Evolutionary conservation across 768 basidiomycete species (phyloP).

Genomic region (Boletales sp.): DNA sequence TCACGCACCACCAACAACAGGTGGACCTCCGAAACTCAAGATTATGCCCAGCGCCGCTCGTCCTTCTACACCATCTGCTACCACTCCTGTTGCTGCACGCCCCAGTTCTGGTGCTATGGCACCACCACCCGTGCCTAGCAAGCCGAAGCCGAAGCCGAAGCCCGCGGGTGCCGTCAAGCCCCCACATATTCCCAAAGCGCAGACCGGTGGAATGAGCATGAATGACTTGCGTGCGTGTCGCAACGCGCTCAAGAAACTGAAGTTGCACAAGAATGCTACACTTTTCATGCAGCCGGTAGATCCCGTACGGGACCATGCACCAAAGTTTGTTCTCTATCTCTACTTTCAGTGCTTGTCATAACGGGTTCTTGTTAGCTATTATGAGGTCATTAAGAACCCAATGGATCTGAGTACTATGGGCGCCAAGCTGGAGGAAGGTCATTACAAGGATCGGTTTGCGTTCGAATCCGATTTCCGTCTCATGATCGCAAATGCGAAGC

Average conservation of each 20-base stretch:
- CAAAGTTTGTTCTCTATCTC: conserved; percentile 50
- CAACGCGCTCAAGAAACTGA: conserved; percentile 77
- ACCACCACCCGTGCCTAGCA: conserved; percentile 29
- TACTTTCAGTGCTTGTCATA: conserved; percentile 1
- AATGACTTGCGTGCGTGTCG: conserved; percentile 74
- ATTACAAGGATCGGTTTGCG: conserved; percentile 78
- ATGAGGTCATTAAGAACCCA: conserved; percentile 83
- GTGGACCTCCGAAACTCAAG: conserved; percentile 55
- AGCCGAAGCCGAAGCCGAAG: conserved; percentile 27
- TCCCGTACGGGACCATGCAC: conserved; percentile 87
- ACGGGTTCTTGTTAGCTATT: conserved; percentile 58
- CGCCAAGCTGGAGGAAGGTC: conserved; percentile 81
- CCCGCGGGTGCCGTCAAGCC: conserved; percentile 32
- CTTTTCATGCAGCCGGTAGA: conserved; percentile 91
- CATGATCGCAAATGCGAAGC: conserved; percentile 84
- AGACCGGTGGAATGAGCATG: conserved; percentile 70
- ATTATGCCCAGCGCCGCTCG: conserved; percentile 23
- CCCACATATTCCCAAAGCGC: conserved; percentile 61
- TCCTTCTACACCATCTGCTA: conserved; percentile 15
- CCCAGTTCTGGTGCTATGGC: conserved; percentile 18
- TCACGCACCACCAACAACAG: conserved; percentile 25
- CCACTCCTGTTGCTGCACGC: conserved; percentile 10
- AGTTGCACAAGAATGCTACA: conserved; percentile 64
- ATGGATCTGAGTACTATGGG: conserved; percentile 93
- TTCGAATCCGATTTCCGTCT: conserved; percentile 86